Evolutionary conservation across 148 eudicot genomes (phyloP).

Genomic region (Amaranthus cruentus): DNA sequence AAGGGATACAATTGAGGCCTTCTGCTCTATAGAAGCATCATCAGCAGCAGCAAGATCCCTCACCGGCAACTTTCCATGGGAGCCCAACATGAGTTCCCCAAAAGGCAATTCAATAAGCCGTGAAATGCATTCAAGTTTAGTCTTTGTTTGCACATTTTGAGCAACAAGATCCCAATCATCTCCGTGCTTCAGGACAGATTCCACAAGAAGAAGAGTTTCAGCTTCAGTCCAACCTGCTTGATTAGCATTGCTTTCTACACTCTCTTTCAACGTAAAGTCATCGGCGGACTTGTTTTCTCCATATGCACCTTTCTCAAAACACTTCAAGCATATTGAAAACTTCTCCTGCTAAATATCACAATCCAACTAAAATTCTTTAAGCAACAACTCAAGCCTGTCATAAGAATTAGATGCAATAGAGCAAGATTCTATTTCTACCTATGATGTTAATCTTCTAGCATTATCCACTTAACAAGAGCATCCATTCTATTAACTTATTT

Average conservation of each 20-base stretch:
- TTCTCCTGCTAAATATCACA: conserved; percentile 28
- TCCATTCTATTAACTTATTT: no score
- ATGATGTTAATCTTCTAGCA: no score
- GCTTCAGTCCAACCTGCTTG: conserved; percentile 74
- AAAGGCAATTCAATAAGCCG: conserved; percentile 90
- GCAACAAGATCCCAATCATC: conserved; percentile 94
- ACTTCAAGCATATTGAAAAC: conserved; percentile 51
- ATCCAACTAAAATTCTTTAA: not conserved
- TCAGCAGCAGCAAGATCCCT: conserved; percentile 28
- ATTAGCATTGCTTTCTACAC: conserved; percentile 25
- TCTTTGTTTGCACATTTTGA: conserved; percentile 72
- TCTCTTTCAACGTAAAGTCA: conserved; percentile 58
- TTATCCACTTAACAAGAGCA: no score
- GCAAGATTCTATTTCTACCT: no score
- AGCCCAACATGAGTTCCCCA: conserved; percentile 86
- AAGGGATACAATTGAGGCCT: conserved; percentile 33
- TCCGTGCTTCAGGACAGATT: conserved; percentile 84
- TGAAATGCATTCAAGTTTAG: conserved; percentile 77
- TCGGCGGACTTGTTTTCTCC: conserved; percentile 56
- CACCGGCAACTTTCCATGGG: conserved; percentile 36
- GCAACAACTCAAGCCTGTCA: no score
- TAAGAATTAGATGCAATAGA: no score
- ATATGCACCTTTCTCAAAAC: conserved; percentile 55
- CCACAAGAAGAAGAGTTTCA: conserved; percentile 83
- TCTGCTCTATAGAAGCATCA: conserved; percentile 27